Evolutionary conservation across 768 basidiomycete genomes (phyloP), one percentile per base, ranked within the genome.

Genomic region (Holtermannia corniformis): DNA sequence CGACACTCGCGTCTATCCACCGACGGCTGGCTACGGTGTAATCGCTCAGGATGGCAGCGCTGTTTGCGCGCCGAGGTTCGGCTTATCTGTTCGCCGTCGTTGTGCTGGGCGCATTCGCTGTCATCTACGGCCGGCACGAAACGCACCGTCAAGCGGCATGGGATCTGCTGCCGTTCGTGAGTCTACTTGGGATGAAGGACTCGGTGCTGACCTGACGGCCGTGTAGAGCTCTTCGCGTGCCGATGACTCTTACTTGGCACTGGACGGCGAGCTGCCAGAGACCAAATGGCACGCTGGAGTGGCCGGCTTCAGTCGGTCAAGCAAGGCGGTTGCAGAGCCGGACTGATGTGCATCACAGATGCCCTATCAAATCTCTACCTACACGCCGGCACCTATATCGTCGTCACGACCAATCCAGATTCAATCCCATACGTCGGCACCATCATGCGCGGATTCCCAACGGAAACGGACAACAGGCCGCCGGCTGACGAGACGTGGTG

Each of bases 351-450:
- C 40, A 51, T 16, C n/a, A 13, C 40, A 56, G 56, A 42, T 32
- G 57, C 50, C 46, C 52, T 58, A 26, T 37, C 61, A 41, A 63
- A 65, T 44, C 55, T 66, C 2, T 66, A 66, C 40, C 54, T 66
- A 10, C 44, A 28, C 7, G 58, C 63, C 41, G 64, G 64, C 12
- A 56, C 58, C 4, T 66, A 53, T 40, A 20, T 57, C 24, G 58
- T 56, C 28, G 27, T 66, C 32, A 56, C 58, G 2, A 52, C 59
- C 1, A 44, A 57, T 22, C 48, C 52, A n/a, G 26, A 47, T 13
- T 43, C 44, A 5, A 44, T 63, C 5, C 64, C 64, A 1, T 45
- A 58, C n/a, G 52, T 55, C 4, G 51, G 50, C 1, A 40, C 26
- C 19, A 61, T 64, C 40, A 54, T 64, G 49, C 59, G 52, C 16